phyloP scores from a whole-genome alignment of 2,329 filamentous ascomycete species.

The Colletotrichum australisinense region DNA sequence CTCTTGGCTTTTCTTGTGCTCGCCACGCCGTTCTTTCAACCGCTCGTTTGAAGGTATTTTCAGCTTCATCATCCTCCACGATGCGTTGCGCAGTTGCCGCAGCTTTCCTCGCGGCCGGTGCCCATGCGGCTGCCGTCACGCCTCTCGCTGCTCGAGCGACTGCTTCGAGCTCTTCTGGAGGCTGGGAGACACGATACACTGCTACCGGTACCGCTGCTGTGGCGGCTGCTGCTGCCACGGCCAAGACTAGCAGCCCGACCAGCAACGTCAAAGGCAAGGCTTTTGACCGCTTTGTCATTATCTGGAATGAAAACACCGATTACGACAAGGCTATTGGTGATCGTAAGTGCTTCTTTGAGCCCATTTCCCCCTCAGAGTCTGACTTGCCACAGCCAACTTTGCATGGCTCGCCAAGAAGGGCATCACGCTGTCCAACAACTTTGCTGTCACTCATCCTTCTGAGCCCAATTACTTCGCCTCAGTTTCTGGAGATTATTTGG shows the following conservation, averaged over 20 bases:
- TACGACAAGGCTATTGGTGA: conserved; percentile 74
- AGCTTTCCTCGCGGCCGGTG: conserved; percentile 41
- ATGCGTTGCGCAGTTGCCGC: conserved; percentile 27
- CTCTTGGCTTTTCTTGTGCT: neutral
- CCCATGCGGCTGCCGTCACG: conserved; percentile 39
- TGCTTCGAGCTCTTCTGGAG: conserved; percentile 22
- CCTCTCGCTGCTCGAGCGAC: conserved; percentile 5
- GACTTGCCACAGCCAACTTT: conserved; percentile 38
- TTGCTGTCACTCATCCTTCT: conserved; percentile 72
- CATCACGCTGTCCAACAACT: conserved; percentile 48
- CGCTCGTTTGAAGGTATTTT: conserved; percentile 4
- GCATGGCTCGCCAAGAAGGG: conserved; percentile 44
- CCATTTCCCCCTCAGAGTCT: neutral
- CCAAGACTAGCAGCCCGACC: conserved; percentile 69
- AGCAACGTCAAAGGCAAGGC: conserved; percentile 76
- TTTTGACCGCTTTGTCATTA: conserved; percentile 77
- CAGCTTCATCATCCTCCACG: neutral
- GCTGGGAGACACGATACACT: conserved; percentile 58
- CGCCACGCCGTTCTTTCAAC: neutral
- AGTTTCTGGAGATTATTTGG: conserved; percentile 72
- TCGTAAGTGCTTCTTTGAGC: conserved; percentile 38
- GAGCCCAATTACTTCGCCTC: conserved; percentile 77
- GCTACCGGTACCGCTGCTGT: conserved; percentile 63
- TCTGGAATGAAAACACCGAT: conserved; percentile 84
- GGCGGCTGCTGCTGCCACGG: conserved; percentile 68